Evolutionary conservation across 805 yeast genomes (phyloP).

Genomic region (Pichia insulana): DNA sequence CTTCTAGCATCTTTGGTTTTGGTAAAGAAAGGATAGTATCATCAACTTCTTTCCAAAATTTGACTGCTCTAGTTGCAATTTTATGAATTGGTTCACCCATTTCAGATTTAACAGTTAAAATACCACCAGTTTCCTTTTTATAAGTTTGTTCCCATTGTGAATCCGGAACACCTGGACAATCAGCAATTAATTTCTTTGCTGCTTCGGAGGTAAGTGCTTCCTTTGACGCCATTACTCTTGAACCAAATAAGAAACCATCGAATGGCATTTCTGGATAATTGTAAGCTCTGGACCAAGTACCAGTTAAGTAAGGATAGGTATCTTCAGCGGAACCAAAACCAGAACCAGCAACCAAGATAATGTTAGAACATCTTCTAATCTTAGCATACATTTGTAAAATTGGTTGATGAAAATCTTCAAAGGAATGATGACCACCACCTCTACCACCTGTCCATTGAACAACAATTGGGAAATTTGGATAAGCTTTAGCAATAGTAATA

Average conservation of each 20-base stretch:
- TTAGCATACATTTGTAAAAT: slow-evolving; percentile 90
- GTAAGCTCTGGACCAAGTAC: slow-evolving; percentile 85
- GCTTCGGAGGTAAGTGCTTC: slow-evolving; percentile 92
- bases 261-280: slow-evolving; percentile 98
- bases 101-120: slow-evolving; percentile 91
- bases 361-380: slow-evolving; percentile 86
- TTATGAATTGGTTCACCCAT: slow-evolving; percentile 99
- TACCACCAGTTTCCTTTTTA: slow-evolving; percentile 94
- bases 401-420: slow-evolving; percentile 98
- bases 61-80: slow-evolving; percentile 95
- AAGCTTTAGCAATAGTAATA: slow-evolving; percentile 86
- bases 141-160: slow-evolving; percentile 88
- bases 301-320: slow-evolving; percentile 95
- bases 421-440: slow-evolving; percentile 99
- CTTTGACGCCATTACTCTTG: slow-evolving; percentile 95
- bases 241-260: slow-evolving; percentile 93
- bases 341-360: slow-evolving; percentile 90
- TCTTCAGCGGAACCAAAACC: slow-evolving; percentile 97
- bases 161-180: slow-evolving; percentile 86
- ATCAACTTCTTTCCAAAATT: slow-evolving; percentile 96
- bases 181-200: slow-evolving; percentile 87
- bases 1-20: slow-evolving; percentile 75
- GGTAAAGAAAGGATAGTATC: slow-evolving; percentile 88
- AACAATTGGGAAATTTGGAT: slow-evolving; percentile 93
- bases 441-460: slow-evolving; percentile 99